Conservation (phyloP, 2,329 filamentous ascomycete species). For the Claviceps arundinis region DNA sequence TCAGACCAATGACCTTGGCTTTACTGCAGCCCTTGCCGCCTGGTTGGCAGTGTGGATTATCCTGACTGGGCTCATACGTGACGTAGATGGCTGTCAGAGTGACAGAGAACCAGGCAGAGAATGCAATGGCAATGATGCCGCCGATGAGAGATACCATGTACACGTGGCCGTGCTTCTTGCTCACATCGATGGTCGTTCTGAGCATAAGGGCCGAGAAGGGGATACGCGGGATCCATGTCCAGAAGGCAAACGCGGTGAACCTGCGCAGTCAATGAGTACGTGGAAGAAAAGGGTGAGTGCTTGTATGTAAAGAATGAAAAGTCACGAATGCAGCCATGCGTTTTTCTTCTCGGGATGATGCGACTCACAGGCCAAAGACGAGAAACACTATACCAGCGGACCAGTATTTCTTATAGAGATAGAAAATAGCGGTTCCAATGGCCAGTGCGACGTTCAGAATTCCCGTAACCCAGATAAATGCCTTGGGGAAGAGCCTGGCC, state of each 20-base stretch:
- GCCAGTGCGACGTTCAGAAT: slow-evolving; percentile 78
- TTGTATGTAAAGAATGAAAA: not conserved
- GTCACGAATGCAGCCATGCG: no score
- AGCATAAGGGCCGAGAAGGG: slow-evolving; percentile 88
- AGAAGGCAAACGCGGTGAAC: slow-evolving; percentile 37
- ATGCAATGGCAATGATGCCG: slow-evolving; percentile 59
- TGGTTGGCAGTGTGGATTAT: slow-evolving; percentile 38
- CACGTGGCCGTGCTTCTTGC: slow-evolving; percentile 72
- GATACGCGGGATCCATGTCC: slow-evolving; percentile 79
- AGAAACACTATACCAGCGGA: slow-evolving; percentile 80
- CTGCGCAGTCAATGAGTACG: not conserved
- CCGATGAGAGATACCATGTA: slow-evolving; percentile 78
- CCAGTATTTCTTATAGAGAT: slow-evolving; percentile 64
- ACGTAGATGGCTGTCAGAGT: slow-evolving; percentile 80
- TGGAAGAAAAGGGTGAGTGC: not conserved
- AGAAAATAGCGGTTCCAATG: slow-evolving; percentile 77
- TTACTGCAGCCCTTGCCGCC: slow-evolving; percentile 50
- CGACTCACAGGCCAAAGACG: slow-evolving; percentile 39
- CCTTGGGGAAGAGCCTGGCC: slow-evolving; percentile 68
- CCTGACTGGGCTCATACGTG: slow-evolving; percentile 55
- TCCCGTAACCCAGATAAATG: slow-evolving; percentile 85
- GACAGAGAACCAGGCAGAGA: slow-evolving; percentile 75
- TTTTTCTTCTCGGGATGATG: not conserved
- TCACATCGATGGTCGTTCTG: slow-evolving; percentile 71
- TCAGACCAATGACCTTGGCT: slow-evolving; percentile 68